Conservation (phyloP, 129 eudicot species). For the Chrysanthemum seticuspe region DNA sequence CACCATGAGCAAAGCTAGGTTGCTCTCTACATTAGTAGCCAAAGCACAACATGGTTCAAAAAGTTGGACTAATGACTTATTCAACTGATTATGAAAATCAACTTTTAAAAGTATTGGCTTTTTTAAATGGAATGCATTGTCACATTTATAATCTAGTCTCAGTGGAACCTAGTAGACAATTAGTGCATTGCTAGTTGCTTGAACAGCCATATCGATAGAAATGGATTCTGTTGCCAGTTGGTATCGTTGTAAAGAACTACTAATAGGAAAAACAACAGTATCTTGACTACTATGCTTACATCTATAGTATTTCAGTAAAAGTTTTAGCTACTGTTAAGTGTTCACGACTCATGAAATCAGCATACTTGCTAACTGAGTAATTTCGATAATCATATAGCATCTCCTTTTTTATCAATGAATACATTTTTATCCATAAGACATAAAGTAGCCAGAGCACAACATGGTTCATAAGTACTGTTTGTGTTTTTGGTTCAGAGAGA, state of each 20-base stretch:
- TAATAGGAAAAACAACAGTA: not conserved
- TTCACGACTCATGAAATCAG: not conserved
- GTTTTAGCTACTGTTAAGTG: not conserved
- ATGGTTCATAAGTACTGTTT: too few species aligned
- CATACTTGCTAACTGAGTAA: not conserved
- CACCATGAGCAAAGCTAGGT: too few species aligned
- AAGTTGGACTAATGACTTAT: constrained; percentile 14
- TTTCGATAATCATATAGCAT: not conserved
- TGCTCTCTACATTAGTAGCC: too few species aligned
- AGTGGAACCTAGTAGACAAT: not conserved
- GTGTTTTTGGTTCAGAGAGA: too few species aligned
- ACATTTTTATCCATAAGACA: not conserved
- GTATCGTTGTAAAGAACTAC: too few species aligned
- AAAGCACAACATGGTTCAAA: not conserved
- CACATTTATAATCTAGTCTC: not conserved
- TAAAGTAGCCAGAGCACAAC: too few species aligned
- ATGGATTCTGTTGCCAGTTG: too few species aligned
- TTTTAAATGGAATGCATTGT: not conserved
- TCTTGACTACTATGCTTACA: not conserved
- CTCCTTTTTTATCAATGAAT: constrained; percentile 2
- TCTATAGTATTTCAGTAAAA: not conserved
- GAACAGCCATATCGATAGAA: too few species aligned
- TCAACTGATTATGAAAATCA: constrained; percentile 15
- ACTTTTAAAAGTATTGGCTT: not conserved
- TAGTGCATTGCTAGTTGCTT: too few species aligned